phyloP scores from a whole-genome alignment of 2,329 filamentous ascomycete species.

The Diaporthe ampelina region DNA sequence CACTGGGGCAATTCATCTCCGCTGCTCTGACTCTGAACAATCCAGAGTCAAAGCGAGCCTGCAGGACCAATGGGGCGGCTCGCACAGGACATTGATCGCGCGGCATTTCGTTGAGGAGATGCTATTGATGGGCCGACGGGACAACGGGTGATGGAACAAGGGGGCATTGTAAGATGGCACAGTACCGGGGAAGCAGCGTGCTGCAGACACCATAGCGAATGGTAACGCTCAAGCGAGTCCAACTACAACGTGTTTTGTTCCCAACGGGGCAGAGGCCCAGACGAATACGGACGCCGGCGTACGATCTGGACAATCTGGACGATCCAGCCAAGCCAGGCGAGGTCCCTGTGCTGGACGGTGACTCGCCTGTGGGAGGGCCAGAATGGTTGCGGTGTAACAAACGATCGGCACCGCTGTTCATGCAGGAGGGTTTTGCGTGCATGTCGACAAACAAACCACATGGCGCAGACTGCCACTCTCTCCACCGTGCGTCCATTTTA shows the following conservation, averaged over 20 bases:
- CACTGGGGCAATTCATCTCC: slow-evolving; percentile 27
- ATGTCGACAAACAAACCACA: slow-evolving; percentile 26
- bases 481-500: too few species aligned
- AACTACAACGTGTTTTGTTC: background rate
- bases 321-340: slow-evolving; percentile 20
- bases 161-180: background rate
- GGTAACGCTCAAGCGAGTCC: background rate
- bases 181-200: slow-evolving; percentile 14
- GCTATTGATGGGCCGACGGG: slow-evolving; percentile 21
- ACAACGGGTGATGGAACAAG: background rate
- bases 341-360: slow-evolving; percentile 6
- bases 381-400: slow-evolving; percentile 20
- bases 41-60: slow-evolving; percentile 13
- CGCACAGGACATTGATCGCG: background rate
- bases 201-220: background rate
- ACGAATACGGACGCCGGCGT: slow-evolving; percentile 3
- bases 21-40: slow-evolving; percentile 25
- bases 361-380: background rate
- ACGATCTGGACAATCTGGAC: background rate
- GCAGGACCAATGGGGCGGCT: slow-evolving; percentile 13
- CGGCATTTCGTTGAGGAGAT: slow-evolving; percentile 7
- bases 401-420: slow-evolving; percentile 24
- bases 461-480: background rate
- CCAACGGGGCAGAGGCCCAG: background rate
- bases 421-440: slow-evolving; percentile 27